Percentiles rank a stretch among this genome's conserved stretches.
These are phyloP conservation scores for Lecanicillium sp. DNA, from an alignment of 2,329 filamentous ascomycete species.

Conservation along the genomic window DNA sequence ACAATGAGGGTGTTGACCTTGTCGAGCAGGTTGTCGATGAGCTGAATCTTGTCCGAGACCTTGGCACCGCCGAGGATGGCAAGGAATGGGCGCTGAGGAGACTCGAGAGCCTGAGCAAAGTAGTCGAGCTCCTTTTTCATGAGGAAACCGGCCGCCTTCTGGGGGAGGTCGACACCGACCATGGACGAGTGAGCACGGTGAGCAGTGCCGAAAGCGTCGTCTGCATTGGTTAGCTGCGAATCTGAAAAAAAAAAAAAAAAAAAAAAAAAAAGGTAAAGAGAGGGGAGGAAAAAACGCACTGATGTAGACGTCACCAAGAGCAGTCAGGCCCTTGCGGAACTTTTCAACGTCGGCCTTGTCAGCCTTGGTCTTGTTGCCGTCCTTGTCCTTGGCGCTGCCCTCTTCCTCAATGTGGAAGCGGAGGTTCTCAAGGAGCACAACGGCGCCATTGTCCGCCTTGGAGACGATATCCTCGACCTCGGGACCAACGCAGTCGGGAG, in stretches of 20 bases:
- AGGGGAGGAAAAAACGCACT: slow-evolving; percentile 53
- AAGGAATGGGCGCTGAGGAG: slow-evolving; percentile 89
- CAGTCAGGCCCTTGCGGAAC: slow-evolving; percentile 92
- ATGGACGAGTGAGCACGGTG: slow-evolving; percentile 99
- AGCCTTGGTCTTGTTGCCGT: slow-evolving; percentile 96
- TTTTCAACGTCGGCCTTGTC: slow-evolving; percentile 86
- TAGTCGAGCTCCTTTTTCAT: slow-evolving; percentile 99
- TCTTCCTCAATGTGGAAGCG: slow-evolving; percentile 98
- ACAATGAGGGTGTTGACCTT: slow-evolving; percentile 97
- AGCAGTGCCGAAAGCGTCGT: slow-evolving; percentile 97
- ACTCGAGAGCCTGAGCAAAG: slow-evolving; percentile 94
- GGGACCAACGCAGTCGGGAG: slow-evolving; percentile 81
- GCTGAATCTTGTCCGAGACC: slow-evolving; percentile 98
- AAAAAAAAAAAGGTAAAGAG: too few relatives aligned
- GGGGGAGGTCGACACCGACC: slow-evolving; percentile 91
- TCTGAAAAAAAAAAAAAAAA: not conserved
- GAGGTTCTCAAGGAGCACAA: slow-evolving; percentile 93
- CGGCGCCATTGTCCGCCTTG: slow-evolving; percentile 69
- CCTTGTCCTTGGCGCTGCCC: slow-evolving; percentile 85
- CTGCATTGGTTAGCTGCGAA: slow-evolving; percentile 32
- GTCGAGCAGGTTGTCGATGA: slow-evolving; percentile 96
- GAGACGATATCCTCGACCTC: slow-evolving; percentile 87
- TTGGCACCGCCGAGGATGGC: slow-evolving; percentile 97
- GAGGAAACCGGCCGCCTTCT: slow-evolving; percentile 96
- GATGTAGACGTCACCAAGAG: slow-evolving; percentile 91